These are phyloP conservation scores for Halenospora varia DNA, from an alignment of 495 filamentous ascomycete genomes.

Conservation along the genomic window DNA sequence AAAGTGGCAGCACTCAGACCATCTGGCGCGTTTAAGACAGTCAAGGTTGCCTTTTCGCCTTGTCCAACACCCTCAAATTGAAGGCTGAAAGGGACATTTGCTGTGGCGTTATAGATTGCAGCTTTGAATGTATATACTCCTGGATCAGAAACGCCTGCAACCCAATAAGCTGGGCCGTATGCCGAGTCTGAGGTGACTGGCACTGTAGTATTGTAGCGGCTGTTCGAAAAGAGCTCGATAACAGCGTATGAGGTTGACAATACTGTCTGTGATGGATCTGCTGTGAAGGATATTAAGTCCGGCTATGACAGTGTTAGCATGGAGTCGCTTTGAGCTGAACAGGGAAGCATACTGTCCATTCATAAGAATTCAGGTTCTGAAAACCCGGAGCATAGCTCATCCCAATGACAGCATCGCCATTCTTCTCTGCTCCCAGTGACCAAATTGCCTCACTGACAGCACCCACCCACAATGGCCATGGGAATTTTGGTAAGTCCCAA, in stretches of 20 bases:
- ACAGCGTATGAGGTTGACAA: slow-evolving; percentile 24
- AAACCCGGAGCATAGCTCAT: slow-evolving; percentile 43
- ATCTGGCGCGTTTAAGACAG: slow-evolving; percentile 50
- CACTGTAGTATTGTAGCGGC: slow-evolving; percentile 20
- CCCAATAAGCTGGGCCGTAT: slow-evolving; percentile 28
- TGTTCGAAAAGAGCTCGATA: slow-evolving; percentile 25
- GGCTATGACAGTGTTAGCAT: slow-evolving; percentile 9
- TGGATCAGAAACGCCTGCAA: slow-evolving; percentile 23
- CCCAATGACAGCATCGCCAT: slow-evolving; percentile 47
- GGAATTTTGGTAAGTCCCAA: slow-evolving; percentile 23
- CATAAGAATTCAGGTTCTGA: slow-evolving; percentile 37
- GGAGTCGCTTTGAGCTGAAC: background rate
- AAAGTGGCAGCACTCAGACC: slow-evolving; percentile 26
- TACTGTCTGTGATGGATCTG: slow-evolving; percentile 16
- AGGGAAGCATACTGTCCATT: slow-evolving; percentile 33
- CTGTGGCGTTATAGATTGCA: slow-evolving; percentile 63
- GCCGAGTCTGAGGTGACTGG: slow-evolving; percentile 20
- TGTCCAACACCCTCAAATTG: slow-evolving; percentile 48
- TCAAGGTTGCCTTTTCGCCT: slow-evolving; percentile 48
- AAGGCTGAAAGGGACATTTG: slow-evolving; percentile 42
- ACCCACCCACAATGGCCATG: slow-evolving; percentile 26
- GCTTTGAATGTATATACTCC: slow-evolving; percentile 51
- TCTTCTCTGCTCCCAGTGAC: slow-evolving; percentile 53
- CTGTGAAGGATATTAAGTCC: slow-evolving; percentile 22
- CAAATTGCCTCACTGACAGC: slow-evolving; percentile 52